Conservation (phyloP, 495 filamentous ascomycete genomes). For the Venustampulla echinocandica region DNA sequence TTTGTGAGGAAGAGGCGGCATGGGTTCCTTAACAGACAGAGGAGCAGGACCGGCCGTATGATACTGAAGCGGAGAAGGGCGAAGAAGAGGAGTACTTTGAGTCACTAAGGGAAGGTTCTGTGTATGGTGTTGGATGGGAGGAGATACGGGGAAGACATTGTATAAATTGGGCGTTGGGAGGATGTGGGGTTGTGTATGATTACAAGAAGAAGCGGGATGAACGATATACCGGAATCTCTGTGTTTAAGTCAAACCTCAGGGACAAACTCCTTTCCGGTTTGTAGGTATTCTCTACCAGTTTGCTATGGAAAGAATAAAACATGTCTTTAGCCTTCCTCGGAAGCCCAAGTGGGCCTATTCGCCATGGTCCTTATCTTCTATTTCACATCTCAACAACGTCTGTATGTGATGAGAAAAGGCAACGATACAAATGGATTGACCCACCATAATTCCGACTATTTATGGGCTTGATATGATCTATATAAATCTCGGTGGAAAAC, state of each 20-base stretch:
- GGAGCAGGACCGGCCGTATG: conserved; percentile 46
- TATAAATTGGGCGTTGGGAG: neutral
- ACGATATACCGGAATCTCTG: neutral
- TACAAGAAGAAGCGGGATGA: neutral
- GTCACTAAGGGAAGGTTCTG: conserved; percentile 33
- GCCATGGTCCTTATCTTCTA: no score
- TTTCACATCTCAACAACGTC: no score
- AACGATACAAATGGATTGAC: no score
- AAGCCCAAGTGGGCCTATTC: no score
- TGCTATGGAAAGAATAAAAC: no score
- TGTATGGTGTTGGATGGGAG: neutral
- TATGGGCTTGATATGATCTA: no score
- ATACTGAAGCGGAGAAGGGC: conserved; percentile 47
- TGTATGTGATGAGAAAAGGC: no score
- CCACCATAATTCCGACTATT: no score
- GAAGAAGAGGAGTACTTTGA: conserved; percentile 55
- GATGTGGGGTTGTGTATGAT: neutral
- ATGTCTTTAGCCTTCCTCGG: no score
- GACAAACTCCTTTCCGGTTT: neutral
- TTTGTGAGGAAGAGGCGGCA: conserved; percentile 62
- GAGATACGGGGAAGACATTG: neutral
- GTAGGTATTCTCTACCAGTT: no score
- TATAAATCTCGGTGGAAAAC: no score
- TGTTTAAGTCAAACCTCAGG: neutral
- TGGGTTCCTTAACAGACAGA: conserved; percentile 55